Percentiles rank a stretch among this genome's conserved stretches.
Evolutionary conservation across 352 stramenopile species (phyloP).

Genomic region (Phytophthora constricta): DNA sequence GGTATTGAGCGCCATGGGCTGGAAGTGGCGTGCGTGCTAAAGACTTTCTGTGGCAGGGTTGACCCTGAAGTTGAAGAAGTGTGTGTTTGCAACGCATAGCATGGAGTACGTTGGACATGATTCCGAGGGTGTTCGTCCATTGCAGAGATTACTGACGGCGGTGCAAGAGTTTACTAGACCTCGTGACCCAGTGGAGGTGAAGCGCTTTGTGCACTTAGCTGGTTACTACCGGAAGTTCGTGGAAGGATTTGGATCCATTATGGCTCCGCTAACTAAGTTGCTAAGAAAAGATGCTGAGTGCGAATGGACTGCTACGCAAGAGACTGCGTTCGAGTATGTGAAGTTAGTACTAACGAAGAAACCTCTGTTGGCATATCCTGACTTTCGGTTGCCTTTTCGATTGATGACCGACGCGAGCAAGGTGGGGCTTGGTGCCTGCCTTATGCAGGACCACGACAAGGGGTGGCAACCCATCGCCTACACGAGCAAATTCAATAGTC

Average conservation of each 20-base stretch:
- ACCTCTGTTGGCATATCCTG: conserved; percentile 24
- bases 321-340: conserved; percentile 18
- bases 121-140: not conserved
- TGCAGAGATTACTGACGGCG: conserved; percentile 4
- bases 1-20: too few relatives aligned
- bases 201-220: too few relatives aligned
- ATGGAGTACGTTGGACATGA: conserved; percentile 37
- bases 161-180: conserved; percentile 9
- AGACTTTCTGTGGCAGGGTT: too few relatives aligned
- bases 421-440: conserved; percentile 13
- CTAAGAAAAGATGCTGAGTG: conserved; percentile 19
- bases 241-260: conserved; percentile 9
- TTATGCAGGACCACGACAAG: conserved; percentile 23
- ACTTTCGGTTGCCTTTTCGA: conserved; percentile 32
- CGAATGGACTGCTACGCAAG: conserved; percentile 23
- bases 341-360: conserved; percentile 7
- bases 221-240: conserved; percentile 31
- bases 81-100: conserved; percentile 9
- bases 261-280: conserved; percentile 20
- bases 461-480: conserved; percentile 20
- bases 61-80: conserved; percentile 38
- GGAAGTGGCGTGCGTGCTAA: too few relatives aligned
- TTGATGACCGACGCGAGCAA: conserved; percentile 29
- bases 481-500: conserved; percentile 16
- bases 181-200: conserved; percentile 2